Conservation (phyloP, 164 flowering plant species). For the Umbellularia californica region DNA sequence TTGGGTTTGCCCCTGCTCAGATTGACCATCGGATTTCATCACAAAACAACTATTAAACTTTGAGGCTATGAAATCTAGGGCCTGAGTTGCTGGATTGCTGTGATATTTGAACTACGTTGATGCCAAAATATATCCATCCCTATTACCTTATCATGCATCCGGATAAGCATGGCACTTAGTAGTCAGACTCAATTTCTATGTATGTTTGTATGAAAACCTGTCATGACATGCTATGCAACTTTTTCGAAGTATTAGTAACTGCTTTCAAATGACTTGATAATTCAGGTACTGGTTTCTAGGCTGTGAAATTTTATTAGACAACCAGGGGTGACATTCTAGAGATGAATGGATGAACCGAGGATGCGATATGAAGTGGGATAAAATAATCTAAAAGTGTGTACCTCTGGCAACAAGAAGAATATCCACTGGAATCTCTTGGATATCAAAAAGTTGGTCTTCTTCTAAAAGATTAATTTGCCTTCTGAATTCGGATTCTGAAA, state of each 20-base stretch:
- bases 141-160: background rate
- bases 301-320: background rate
- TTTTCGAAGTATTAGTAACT: background rate
- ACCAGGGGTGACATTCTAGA: background rate
- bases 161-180: background rate
- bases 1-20: too few species aligned
- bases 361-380: background rate
- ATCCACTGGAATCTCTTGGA: background rate
- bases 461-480: background rate
- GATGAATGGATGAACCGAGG: background rate
- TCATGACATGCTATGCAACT: background rate
- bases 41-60: too few species aligned
- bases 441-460: background rate
- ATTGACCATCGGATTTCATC: too few species aligned
- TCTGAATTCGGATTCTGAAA: background rate
- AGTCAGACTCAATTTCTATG: background rate
- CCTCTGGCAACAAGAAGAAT: background rate
- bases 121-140: background rate
- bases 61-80: too few species aligned
- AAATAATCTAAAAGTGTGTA: background rate
- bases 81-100: too few species aligned
- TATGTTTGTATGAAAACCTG: background rate
- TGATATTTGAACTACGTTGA: too few species aligned
- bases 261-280: background rate
- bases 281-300: constrained; percentile 16